Evolutionary conservation across 2,329 filamentous ascomycete species (phyloP).

Genomic region (Colletotrichum camelliae): DNA sequence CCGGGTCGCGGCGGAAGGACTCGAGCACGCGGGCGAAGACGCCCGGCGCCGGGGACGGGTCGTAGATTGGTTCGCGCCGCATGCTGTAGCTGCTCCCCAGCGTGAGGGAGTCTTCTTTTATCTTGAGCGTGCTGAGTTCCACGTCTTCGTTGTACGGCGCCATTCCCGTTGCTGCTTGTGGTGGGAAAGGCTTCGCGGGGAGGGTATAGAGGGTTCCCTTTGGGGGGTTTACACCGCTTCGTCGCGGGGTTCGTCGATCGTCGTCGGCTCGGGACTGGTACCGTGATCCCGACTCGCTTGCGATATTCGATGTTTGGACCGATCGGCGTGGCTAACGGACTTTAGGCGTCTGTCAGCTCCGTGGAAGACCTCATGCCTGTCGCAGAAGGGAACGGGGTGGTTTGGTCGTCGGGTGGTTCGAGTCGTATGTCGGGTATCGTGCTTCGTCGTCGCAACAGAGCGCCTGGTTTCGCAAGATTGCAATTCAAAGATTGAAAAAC

Average conservation of each 20-base stretch:
- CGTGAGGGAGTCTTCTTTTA: slow-evolving; percentile 62
- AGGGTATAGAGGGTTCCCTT: neutral
- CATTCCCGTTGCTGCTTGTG: slow-evolving; percentile 29
- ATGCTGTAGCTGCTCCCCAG: slow-evolving; percentile 57
- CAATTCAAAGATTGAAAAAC: neutral
- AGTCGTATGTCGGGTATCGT: neutral
- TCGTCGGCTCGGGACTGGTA: neutral
- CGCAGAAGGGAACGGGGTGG: neutral
- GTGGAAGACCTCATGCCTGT: slow-evolving; percentile 9
- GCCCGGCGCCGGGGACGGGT: slow-evolving; percentile 36
- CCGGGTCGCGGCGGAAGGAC: slow-evolving; percentile 68
- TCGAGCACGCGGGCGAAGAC: slow-evolving; percentile 56
- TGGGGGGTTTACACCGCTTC: neutral
- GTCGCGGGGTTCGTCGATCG: neutral
- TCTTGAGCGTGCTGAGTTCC: slow-evolving; percentile 63
- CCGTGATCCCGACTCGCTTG: neutral
- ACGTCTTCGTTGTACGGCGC: slow-evolving; percentile 45
- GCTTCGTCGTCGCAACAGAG: neutral
- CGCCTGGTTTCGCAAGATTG: neutral
- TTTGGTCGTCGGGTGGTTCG: neutral
- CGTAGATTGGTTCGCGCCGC: slow-evolving; percentile 56
- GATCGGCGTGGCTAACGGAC: neutral
- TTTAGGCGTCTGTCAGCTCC: slow-evolving; percentile 1
- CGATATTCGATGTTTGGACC: neutral
- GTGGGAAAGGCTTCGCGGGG: neutral